Base-by-base conservation (phyloP, 306 rosid species). In the Medicago lupulina region DNA sequence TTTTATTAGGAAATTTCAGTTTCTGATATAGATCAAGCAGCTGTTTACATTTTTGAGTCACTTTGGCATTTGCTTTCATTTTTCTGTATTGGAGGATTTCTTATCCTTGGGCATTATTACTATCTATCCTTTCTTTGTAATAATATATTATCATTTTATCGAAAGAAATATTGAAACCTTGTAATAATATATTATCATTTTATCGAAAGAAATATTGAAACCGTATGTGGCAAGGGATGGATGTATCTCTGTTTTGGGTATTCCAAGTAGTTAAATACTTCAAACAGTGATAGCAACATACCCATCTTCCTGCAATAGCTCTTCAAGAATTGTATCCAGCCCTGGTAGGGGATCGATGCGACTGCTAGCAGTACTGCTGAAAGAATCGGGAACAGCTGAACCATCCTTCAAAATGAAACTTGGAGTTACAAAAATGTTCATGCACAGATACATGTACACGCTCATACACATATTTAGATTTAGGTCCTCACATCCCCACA, bases 281-380 rank as follows among this genome's bases (percentile, higher is more conserved):
- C 77, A 77, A 47, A 44, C 10, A 31, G 21, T 54, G 41, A 75
- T 25, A 15, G 49, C 61, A 79, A 59, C 84, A 75, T 86, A 94
- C 98, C 98, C 98, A 47, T 90, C 90, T 86, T 94, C 98, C 79
- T 46, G 40, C 76, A 78, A 80, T 69, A 94, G 85, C 85, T 92
- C 96, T 81, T 87, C 82, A 58, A 92, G 85, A 75, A 94, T 94
- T 74, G 92, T 74, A 75, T 86, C 93, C 78, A 94, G 98, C 46
- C 98, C 98, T 23, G 91, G 98, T 78, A 94, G 98, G 58, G 97
- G 98, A 43, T 88, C 90, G 23, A 94, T 91, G 31, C 50, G 59
- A 51, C 41, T 75, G 82, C 76, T 61, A 59, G 47, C 50, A 40
- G 71, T 65, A 68, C 46, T 55, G 43, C 79, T 82, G 66, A 78